Evolutionary conservation across 2,329 filamentous ascomycete species (phyloP).

Genomic region (Emergomyces orientalis): DNA sequence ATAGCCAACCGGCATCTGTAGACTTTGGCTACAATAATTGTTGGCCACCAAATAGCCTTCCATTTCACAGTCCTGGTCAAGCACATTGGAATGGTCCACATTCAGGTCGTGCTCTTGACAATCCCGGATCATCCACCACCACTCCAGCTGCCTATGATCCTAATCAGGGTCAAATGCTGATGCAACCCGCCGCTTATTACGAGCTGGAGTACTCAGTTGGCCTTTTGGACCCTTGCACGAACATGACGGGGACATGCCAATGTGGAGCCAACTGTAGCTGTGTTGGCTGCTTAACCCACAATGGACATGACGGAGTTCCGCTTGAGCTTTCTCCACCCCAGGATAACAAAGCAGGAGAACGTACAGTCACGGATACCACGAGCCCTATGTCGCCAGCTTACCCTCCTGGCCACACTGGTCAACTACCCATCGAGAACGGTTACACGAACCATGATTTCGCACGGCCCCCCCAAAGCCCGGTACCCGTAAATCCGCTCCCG

Average conservation of each 20-base stretch:
- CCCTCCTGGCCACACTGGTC: neutral
- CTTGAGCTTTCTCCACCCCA: constrained; percentile 22
- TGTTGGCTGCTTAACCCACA: constrained; percentile 45
- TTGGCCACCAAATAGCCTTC: constrained; percentile 12
- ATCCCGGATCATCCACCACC: neutral
- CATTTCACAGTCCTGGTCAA: neutral
- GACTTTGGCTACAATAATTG: constrained; percentile 15
- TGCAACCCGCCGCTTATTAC: constrained; percentile 36
- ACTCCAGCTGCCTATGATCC: constrained; percentile 6
- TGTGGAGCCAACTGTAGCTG: constrained; percentile 46
- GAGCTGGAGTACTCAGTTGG: constrained; percentile 35
- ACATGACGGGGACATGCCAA: constrained; percentile 43
- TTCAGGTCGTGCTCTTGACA: constrained; percentile 13
- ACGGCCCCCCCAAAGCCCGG: neutral
- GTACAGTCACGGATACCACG: neutral
- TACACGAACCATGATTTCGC: neutral
- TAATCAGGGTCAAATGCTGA: constrained; percentile 22
- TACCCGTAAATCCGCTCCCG: neutral
- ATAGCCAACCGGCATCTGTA: constrained; percentile 13
- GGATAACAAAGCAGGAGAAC: neutral
- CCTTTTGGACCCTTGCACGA: constrained; percentile 35
- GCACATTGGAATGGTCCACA: neutral
- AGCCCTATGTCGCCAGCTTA: neutral
- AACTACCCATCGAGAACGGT: neutral
- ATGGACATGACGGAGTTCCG: constrained; percentile 39